Conservation (phyloP, 2,329 filamentous ascomycete genomes). For the Fonsecaea erecta region DNA sequence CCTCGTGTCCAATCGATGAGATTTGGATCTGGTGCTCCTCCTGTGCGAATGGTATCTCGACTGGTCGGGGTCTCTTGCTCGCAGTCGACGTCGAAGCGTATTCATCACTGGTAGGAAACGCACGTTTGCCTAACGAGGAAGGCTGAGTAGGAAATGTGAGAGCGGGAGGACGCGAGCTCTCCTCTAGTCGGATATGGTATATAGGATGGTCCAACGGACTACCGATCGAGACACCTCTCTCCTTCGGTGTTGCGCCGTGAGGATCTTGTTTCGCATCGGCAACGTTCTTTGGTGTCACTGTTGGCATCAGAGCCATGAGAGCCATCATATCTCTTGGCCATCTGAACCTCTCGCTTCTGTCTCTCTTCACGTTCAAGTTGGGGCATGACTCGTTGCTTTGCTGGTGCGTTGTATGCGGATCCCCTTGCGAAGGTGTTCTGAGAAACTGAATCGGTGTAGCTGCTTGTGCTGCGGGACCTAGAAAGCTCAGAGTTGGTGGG, state of each 20-base stretch:
- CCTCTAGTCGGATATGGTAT: slow-evolving; percentile 31
- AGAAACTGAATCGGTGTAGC: background rate
- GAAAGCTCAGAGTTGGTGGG: slow-evolving; percentile 7
- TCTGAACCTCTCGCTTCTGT: slow-evolving; percentile 17
- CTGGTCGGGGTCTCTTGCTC: slow-evolving; percentile 28
- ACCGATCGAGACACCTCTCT: slow-evolving; percentile 43
- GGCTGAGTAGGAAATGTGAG: slow-evolving; percentile 29
- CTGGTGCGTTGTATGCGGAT: slow-evolving; percentile 20
- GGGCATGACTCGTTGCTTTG: slow-evolving; percentile 9
- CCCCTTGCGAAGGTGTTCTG: slow-evolving; percentile 11
- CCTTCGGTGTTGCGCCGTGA: slow-evolving; percentile 35
- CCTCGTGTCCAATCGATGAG: slow-evolving; percentile 36
- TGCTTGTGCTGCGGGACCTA: slow-evolving; percentile 1
- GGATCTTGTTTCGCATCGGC: slow-evolving; percentile 25
- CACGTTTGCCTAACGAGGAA: slow-evolving; percentile 31
- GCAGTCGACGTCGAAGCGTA: slow-evolving; percentile 13
- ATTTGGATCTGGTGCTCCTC: slow-evolving; percentile 25
- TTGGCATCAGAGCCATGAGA: slow-evolving; percentile 19
- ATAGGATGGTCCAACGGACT: slow-evolving; percentile 28
- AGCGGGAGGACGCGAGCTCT: slow-evolving; percentile 31
- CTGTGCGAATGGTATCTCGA: slow-evolving; percentile 32
- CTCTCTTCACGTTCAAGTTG: slow-evolving; percentile 24
- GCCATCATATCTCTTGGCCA: slow-evolving; percentile 6
- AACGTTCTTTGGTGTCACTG: slow-evolving; percentile 22
- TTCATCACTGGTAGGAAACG: slow-evolving; percentile 8